Percentiles rank a stretch among this genome's conserved stretches.
Evolutionary conservation across 805 yeast species (phyloP).

Genomic region (Maudiozyma barnettii): DNA sequence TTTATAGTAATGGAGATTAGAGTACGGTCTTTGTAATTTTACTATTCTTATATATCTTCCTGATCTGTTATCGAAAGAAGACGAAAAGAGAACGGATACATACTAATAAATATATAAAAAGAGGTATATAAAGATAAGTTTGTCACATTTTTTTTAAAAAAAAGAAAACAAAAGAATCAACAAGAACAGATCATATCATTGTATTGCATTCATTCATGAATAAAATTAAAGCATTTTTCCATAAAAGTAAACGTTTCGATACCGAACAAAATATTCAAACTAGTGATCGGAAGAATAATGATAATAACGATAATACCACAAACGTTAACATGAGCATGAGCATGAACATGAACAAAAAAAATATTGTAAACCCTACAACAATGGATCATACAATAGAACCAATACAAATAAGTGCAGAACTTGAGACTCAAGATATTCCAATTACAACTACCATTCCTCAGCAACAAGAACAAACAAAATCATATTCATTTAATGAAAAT

Average conservation of each 20-base stretch:
- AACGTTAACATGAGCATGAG: not conserved
- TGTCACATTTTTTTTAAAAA: too few relatives aligned
- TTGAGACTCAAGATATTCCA: not conserved
- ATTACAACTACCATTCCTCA: not conserved
- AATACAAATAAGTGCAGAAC: not conserved
- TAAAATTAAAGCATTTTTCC: slow-evolving; percentile 9
- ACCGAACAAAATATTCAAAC: not conserved
- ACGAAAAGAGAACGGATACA: too few relatives aligned
- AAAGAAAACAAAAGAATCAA: not conserved
- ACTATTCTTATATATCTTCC: too few relatives aligned
- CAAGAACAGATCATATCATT: not conserved
- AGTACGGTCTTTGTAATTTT: too few relatives aligned
- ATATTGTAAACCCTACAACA: not conserved
- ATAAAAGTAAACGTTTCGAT: slow-evolving; percentile 4
- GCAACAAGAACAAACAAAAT: too few relatives aligned
- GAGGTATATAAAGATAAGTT: too few relatives aligned
- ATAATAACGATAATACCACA: not conserved
- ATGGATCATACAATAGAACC: not conserved
- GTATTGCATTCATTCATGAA: slow-evolving; percentile 5
- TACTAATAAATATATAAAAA: too few relatives aligned
- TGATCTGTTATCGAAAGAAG: too few relatives aligned
- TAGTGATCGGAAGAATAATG: not conserved
- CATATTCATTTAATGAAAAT: too few relatives aligned
- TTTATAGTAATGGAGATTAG: too few relatives aligned
- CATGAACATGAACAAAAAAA: too few relatives aligned